These are phyloP conservation scores for Leishmania martiniquensis DNA, from an alignment of 208 protist species.

Conservation along the genomic window DNA sequence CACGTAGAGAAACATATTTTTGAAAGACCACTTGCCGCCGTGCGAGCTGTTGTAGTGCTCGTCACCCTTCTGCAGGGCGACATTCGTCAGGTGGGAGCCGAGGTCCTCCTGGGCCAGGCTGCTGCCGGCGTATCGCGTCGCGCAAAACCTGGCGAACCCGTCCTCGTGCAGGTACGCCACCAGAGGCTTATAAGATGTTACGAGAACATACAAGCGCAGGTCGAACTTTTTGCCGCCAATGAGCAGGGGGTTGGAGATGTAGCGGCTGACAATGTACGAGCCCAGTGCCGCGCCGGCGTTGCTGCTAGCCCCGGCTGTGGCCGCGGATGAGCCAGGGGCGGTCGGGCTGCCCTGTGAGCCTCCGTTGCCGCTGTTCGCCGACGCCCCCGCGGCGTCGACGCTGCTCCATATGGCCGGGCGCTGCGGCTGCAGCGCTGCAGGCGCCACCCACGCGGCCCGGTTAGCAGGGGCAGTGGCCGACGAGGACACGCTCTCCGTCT, in stretches of 20 bases:
- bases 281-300: constrained; percentile 29
- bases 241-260: constrained; percentile 96
- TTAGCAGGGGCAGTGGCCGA: constrained; percentile 17
- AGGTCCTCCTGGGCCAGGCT: constrained; percentile 73
- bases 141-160: constrained; percentile 96
- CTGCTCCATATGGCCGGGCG: constrained; percentile 10
- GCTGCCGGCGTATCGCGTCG: constrained; percentile 80
- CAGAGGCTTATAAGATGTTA: constrained; percentile 93
- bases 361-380: constrained; percentile 10
- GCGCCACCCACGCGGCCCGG: constrained; percentile 12
- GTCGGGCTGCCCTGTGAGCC: neutral
- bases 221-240: constrained; percentile 98
- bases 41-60: constrained; percentile 94
- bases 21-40: constrained; percentile 95
- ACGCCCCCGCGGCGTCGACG: constrained; percentile 8
- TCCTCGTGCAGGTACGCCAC: constrained; percentile 92
- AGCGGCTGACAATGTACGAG: constrained; percentile 93
- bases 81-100: constrained; percentile 97
- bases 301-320: neutral
- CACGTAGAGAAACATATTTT: constrained; percentile 88
- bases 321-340: neutral
- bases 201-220: constrained; percentile 97
- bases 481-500: constrained; percentile 41
- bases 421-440: constrained; percentile 23
- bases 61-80: constrained; percentile 95